Evolutionary conservation across 1,284 basidiomycete genomes (phyloP).

Genomic region (Leccinum proximum): DNA sequence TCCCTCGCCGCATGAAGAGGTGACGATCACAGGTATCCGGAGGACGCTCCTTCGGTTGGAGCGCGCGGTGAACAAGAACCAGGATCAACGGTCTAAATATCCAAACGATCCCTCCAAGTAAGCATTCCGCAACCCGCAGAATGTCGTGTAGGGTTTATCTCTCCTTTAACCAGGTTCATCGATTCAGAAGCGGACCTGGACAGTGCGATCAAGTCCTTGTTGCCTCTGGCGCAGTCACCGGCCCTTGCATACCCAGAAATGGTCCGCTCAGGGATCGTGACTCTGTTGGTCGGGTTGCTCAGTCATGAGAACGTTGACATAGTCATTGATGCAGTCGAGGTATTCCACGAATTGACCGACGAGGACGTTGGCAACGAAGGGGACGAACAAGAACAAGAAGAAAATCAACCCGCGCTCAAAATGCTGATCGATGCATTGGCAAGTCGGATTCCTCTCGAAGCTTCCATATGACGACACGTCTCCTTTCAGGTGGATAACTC

Average conservation of each 20-base stretch:
- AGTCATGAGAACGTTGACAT: constrained; percentile 95
- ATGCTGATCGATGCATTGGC: constrained; percentile 75
- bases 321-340: constrained; percentile 87
- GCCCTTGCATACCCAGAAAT: constrained; percentile 88
- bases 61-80: constrained; percentile 88
- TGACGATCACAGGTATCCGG: constrained; percentile 71
- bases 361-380: constrained; percentile 88
- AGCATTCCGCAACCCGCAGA: not conserved
- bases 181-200: constrained; percentile 98
- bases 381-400: constrained; percentile 65
- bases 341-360: constrained; percentile 93
- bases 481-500: constrained; percentile 69
- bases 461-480: not conserved
- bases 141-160: not conserved
- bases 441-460: constrained; percentile 28
- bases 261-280: constrained; percentile 69
- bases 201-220: constrained; percentile 77
- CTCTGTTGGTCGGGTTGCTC: constrained; percentile 78
- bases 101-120: constrained; percentile 90
- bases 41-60: constrained; percentile 83
- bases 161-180: constrained; percentile 72
- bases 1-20: constrained; percentile 37
- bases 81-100: constrained; percentile 91
- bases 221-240: constrained; percentile 89
- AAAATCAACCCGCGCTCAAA: constrained; percentile 69